phyloP scores from a whole-genome alignment of 148 eudicot species.

The Cornus kousa region DNA sequence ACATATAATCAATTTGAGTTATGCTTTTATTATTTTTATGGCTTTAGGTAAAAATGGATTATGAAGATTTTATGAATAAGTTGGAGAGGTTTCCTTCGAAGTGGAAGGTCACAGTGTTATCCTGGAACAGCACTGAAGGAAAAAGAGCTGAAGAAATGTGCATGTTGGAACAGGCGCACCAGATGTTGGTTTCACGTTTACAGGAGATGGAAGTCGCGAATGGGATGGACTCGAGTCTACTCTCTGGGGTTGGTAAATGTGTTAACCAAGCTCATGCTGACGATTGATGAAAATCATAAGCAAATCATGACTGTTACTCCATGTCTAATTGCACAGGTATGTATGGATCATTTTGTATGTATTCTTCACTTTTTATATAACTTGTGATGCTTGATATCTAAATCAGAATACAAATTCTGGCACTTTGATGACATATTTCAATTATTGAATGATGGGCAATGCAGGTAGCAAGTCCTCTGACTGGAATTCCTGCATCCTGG shows the following conservation, averaged over 20 bases:
- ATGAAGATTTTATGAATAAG: constrained; percentile 2
- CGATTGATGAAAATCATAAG: background rate
- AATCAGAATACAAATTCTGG: too few species aligned
- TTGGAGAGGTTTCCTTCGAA: background rate
- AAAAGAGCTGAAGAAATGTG: background rate
- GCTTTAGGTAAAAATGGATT: background rate
- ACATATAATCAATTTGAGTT: background rate
- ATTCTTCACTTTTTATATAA: too few species aligned
- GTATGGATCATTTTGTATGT: too few species aligned
- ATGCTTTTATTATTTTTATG: background rate
- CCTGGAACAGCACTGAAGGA: too few species aligned
- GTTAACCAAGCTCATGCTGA: background rate
- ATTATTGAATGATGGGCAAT: too few species aligned
- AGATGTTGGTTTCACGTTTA: background rate
- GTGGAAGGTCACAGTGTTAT: background rate
- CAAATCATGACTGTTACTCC: background rate
- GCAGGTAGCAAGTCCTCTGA: background rate
- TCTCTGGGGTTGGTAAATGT: too few species aligned
- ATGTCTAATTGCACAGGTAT: background rate
- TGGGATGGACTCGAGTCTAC: too few species aligned
- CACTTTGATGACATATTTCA: too few species aligned
- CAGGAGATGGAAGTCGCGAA: background rate
- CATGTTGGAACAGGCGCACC: background rate
- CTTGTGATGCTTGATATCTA: too few species aligned
- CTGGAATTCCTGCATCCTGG: constrained; percentile 3